Evolutionary conservation across 2,329 filamentous ascomycete species (phyloP).

Genomic region (Sporothrix variecibatus): DNA sequence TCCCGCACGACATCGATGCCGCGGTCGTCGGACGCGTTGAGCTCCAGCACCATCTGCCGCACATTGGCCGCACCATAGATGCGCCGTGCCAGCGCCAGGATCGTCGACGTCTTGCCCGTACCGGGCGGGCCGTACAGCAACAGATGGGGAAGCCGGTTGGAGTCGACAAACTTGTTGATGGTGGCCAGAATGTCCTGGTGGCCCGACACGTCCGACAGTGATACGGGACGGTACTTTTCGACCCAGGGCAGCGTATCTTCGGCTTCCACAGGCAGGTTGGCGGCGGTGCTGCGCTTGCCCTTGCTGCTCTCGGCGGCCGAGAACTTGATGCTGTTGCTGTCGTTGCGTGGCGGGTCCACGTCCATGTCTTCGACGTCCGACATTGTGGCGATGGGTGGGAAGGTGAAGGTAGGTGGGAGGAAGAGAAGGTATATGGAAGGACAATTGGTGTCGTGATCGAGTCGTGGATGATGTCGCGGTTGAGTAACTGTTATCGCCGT

Average conservation of each 20-base stretch:
- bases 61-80: slow-evolving; percentile 93
- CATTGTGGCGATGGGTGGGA: slow-evolving; percentile 43
- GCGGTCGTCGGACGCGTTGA: slow-evolving; percentile 95
- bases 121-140: slow-evolving; percentile 95
- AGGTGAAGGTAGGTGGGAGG: background rate
- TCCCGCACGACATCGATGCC: slow-evolving; percentile 97
- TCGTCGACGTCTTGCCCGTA: slow-evolving; percentile 96
- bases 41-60: slow-evolving; percentile 96
- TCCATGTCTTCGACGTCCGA: slow-evolving; percentile 65
- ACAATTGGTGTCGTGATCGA: background rate
- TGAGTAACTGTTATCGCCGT: slow-evolving; percentile 35
- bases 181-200: slow-evolving; percentile 97
- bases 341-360: slow-evolving; percentile 52
- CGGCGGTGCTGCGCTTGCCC: slow-evolving; percentile 90
- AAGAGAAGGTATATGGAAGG: too few relatives aligned
- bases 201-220: slow-evolving; percentile 88
- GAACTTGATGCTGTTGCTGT: slow-evolving; percentile 62
- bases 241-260: slow-evolving; percentile 96
- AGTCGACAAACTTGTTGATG: slow-evolving; percentile 95
- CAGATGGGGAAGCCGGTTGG: slow-evolving; percentile 91
- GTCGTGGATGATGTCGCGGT: background rate
- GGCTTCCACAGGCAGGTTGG: slow-evolving; percentile 90
- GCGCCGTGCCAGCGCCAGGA: slow-evolving; percentile 85
- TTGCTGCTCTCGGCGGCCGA: slow-evolving; percentile 70
- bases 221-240: slow-evolving; percentile 91